Evolutionary conservation across 2,329 filamentous ascomycete species (phyloP), one percentile per base, ranked within the genome.

Genomic region (Penicillium glabrum): DNA sequence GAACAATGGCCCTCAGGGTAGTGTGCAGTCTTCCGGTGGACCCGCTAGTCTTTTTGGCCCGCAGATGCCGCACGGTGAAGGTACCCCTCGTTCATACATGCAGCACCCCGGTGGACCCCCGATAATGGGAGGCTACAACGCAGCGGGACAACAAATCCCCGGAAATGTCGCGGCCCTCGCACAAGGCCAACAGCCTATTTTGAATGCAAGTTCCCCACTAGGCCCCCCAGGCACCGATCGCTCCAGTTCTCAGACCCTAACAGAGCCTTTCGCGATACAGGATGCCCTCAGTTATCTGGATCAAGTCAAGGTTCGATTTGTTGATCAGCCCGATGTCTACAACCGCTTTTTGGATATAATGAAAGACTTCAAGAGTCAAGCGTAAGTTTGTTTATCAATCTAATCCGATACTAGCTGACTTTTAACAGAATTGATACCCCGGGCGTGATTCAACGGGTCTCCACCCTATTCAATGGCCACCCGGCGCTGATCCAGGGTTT

Each of bases 321-420:
- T 92, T 59, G 93, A 98, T 61, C 92, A 97, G 65, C 93, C 95
- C 4, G 93, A 98, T 74, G 95, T 99, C 0, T 99, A 99, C 70
- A 98, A 98, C 69, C 84, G 90, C 37, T 98, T 99, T 67, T 79
- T 99, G 46, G 95, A 99, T 67, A 99, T 99, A 48, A 99, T 99
- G 95, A 99, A 99, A 71, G 95, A 99, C 67, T 99, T 99, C 75
- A 99, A 99, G 77, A 96, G 92, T 68, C 93, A 96, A 77, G 92
- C 93, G 85, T 93, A 80, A 78, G 89, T 83, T 54, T 39, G 8
- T 19, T 11, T n/a, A 19, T 19, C 8, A 19, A 5, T 9, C 2
- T 19, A 19, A 19, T 39, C n/a, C 5, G 27, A 29, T 39, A 19
- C 35, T 23, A 33, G 2, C 44, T 56, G 33, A 51, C 59, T 66